Percentiles rank a stretch among this genome's conserved stretches.
Evolutionary conservation across 257 asterid species (phyloP).

Genomic region (Gynochthodes officinalis): DNA sequence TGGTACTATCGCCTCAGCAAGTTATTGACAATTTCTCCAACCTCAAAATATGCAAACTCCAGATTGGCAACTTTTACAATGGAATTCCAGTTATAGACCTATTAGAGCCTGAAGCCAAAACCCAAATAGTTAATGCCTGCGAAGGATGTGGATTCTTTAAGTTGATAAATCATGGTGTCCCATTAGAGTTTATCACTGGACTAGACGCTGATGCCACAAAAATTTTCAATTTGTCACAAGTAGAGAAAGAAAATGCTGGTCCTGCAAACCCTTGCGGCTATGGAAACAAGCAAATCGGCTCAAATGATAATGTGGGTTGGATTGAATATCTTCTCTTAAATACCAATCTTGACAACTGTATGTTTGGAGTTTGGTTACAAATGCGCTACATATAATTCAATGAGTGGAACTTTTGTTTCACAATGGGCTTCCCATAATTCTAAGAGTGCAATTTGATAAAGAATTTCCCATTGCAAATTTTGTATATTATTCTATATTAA

Average conservation of each 20-base stretch:
- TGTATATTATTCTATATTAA: too few species aligned
- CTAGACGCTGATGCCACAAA: conserved; percentile 57
- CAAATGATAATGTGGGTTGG: conserved; percentile 63
- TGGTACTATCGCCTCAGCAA: too few species aligned
- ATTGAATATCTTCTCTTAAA: conserved; percentile 61
- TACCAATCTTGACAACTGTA: conserved; percentile 36
- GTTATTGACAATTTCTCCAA: too few species aligned
- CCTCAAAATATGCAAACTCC: too few species aligned
- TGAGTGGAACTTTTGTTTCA: too few species aligned
- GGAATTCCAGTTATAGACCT: conserved; percentile 64
- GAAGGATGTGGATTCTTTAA: conserved; percentile 77
- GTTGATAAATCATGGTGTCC: conserved; percentile 57
- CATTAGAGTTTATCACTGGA: conserved; percentile 38
- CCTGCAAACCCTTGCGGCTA: conserved; percentile 73
- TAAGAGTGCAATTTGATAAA: too few species aligned
- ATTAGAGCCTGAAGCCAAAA: conserved; percentile 49
- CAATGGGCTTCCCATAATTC: too few species aligned
- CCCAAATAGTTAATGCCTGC: conserved; percentile 66
- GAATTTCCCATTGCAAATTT: too few species aligned
- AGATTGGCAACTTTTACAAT: too few species aligned
- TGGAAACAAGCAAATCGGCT: conserved; percentile 59
- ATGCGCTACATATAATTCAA: too few species aligned
- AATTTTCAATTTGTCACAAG: conserved; percentile 55
- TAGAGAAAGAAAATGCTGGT: conserved; percentile 53
- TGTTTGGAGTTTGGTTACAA: too few species aligned